Evolutionary conservation across 441 rosid species (phyloP).

Genomic region (Dalechampia spathulata): DNA sequence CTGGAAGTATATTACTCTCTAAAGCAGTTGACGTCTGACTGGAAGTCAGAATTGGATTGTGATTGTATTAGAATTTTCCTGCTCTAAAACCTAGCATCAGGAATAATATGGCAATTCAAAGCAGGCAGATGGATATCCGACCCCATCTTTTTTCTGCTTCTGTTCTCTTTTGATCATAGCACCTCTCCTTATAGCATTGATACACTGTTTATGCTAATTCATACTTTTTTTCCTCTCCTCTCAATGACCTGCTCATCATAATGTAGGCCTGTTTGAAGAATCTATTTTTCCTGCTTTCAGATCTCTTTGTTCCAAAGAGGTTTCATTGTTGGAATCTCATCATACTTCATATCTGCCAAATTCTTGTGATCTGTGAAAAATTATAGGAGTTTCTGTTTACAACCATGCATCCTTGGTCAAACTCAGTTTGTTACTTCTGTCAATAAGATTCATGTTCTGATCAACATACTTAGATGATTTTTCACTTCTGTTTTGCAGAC

Average conservation of each 20-base stretch:
- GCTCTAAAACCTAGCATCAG: background rate
- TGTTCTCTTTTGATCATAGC: background rate
- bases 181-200: background rate
- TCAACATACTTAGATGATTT: conserved; percentile 9
- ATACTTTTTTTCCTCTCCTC: background rate
- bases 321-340: too few species aligned
- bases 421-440: conserved; percentile 8
- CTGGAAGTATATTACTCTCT: background rate
- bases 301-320: too few species aligned
- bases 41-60: background rate
- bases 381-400: background rate
- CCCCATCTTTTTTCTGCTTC: background rate
- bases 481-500: conserved; percentile 40
- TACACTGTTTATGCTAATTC: background rate
- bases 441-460: conserved; percentile 8
- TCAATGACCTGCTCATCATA: background rate
- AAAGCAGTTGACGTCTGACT: background rate
- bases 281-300: background rate
- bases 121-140: background rate
- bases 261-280: background rate
- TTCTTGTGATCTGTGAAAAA: conserved; percentile 1
- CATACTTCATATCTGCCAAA: too few species aligned
- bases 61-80: background rate
- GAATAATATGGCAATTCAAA: background rate
- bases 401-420: too few species aligned